Base-by-base conservation (phyloP, 2,329 filamentous ascomycete genomes). In the Byssochlamys sp. region DNA sequence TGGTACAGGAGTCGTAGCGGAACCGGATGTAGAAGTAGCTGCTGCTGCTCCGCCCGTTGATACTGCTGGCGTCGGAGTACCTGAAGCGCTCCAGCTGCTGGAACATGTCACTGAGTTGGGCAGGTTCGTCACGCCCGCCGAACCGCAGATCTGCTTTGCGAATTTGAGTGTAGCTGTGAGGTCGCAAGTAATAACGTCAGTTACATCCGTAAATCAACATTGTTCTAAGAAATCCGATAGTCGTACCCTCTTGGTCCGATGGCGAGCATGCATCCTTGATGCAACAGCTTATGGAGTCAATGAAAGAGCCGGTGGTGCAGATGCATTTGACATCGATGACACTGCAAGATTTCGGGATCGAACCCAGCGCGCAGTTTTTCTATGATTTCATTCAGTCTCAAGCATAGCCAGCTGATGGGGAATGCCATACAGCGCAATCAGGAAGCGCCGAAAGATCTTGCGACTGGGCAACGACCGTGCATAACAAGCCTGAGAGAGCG, bases 401-500 rank as follows among this genome's bases (percentile, higher is more conserved):
- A 51, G 27, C n/a, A n/a, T 45, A 2, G 35, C 35, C 7, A n/a
- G 35, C n/a, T 11, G 29, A 19, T 4, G 10, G 25, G 9, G 24
- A 14, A 35, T 24, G 39, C 78, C 81, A 66, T 76, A 85, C 83
- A 62, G 83, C 82, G 65, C 80, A 86, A 9, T 61, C 59, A 14
- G 81, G 84, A 53, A 82, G 76, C 45, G 65, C 66, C 29, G 66
- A 63, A 57, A 78, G 66, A 45, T 66, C 65, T 67, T 83, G 81
- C 45, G 80, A 80, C 67, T 83, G 81, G 45, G 80, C 80, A 54
- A 65, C 61, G n/a, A 67, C 73, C 28, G 75, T 69, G 60, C 75
- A 71, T 61, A 80, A 77, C 59, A 84, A 72, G 72, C 78, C 78
- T 64, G 81, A 76, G 53, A 84, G 71, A 63, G 81, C 77, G 64